A percentile compares a stretch with the other conserved stretches of the same genome.
These are phyloP conservation scores for Perkinsus chesapeaki DNA, from an alignment of 169 alveolate species.

Conservation along the genomic window DNA sequence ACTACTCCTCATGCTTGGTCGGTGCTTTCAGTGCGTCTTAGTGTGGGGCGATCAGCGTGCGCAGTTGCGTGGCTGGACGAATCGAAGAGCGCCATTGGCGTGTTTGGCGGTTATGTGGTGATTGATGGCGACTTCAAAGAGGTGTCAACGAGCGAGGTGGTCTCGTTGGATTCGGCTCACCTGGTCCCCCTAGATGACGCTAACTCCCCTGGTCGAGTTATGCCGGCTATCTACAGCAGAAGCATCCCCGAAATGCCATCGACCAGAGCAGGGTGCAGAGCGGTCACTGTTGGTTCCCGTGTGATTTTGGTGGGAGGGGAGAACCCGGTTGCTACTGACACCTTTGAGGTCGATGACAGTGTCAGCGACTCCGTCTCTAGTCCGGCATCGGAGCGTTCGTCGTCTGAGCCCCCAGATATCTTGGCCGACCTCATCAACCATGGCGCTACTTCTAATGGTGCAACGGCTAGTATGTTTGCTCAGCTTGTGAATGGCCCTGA, in stretches of 20 bases:
- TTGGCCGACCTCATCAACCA: neutral
- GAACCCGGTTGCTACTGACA: neutral
- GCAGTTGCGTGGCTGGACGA: neutral
- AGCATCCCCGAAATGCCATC: neutral
- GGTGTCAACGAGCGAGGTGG: neutral
- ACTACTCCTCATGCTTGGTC: neutral
- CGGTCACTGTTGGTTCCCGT: neutral
- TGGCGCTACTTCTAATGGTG: neutral
- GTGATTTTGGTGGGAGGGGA: neutral
- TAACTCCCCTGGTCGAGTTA: neutral
- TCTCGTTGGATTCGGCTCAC: neutral
- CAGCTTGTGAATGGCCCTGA: neutral
- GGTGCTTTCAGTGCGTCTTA: neutral
- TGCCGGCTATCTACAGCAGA: neutral
- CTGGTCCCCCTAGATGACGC: neutral
- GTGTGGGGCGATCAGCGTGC: neutral
- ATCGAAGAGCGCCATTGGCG: neutral
- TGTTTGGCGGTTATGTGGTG: neutral
- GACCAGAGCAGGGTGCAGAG: neutral
- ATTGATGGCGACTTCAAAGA: neutral
- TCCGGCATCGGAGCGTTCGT: neutral
- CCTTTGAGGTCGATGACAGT: neutral
- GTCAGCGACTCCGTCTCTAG: neutral
- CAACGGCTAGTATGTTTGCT: neutral
- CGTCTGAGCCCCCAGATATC: neutral